Evolutionary conservation across 805 yeast genomes (phyloP).

Genomic region (Saturnispora dispora): DNA sequence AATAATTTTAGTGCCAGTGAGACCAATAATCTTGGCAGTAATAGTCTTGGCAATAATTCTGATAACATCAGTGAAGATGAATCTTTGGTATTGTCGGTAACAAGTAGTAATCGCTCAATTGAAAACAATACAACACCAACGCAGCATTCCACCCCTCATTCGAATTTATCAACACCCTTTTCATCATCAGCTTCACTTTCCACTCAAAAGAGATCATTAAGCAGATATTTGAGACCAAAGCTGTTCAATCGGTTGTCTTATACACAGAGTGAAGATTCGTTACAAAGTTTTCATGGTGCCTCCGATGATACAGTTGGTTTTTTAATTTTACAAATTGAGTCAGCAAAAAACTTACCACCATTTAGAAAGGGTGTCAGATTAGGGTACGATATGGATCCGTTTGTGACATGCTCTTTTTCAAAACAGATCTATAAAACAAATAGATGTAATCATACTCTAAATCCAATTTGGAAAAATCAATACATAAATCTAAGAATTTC

Average conservation of each 20-base stretch:
- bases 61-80: not conserved
- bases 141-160: not conserved
- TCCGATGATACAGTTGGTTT: slow-evolving; percentile 43
- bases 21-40: not conserved
- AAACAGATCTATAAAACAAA: slow-evolving; percentile 79
- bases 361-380: slow-evolving; percentile 58
- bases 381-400: slow-evolving; percentile 94
- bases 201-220: not conserved
- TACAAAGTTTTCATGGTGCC: not conserved
- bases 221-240: slow-evolving; percentile 3
- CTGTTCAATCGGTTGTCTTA: not conserved
- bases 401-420: slow-evolving; percentile 85
- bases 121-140: not conserved
- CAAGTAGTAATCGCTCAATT: not conserved
- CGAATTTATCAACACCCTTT: not conserved
- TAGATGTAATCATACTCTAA: slow-evolving; percentile 71
- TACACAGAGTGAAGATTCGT: not conserved
- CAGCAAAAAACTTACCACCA: slow-evolving; percentile 74
- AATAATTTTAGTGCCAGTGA: not conserved
- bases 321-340: slow-evolving; percentile 62
- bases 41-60: not conserved
- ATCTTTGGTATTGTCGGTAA: not conserved
- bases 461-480: slow-evolving; percentile 70
- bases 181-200: slow-evolving; percentile 5
- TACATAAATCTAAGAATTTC: slow-evolving; percentile 69